Base-by-base conservation (phyloP, 345 rosid species). In the Salix brachista region DNA sequence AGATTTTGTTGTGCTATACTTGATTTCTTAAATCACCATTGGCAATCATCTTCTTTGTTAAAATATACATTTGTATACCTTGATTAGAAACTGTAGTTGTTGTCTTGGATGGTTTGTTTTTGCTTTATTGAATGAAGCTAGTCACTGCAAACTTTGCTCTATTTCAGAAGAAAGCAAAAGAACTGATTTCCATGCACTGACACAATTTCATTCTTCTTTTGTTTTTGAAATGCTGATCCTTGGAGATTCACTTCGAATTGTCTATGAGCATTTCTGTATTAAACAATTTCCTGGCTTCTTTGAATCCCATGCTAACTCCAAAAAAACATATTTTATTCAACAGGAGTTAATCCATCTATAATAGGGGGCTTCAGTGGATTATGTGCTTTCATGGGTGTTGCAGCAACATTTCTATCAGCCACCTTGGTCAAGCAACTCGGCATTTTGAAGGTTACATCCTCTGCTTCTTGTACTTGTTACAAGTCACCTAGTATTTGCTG, bases 351-450 rank as follows among this genome's bases (percentile, higher is more conserved):
- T 83, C 97, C 98, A 46, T 95, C 97, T 60, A 77, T 95, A 70
- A 87, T 95, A 65, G 99, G 97, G 11, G 96, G 96, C 9, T 95
- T 95, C 75, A 93, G 91, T 81, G 99, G 99, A 71, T 85, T 93
- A 69, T 95, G 99, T 56, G 94, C 99, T 67, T 80, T 86, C 73
- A 95, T 95, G 99, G 99, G 97, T 13, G 94, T 95, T 6, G 92
- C 88, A 0, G 99, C 99, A n/a, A 93, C 99, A 5, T 95, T 95
- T 75, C 81, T 91, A 58, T 89, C 99, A 75, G 91, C 98, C 73
- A 84, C 83, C 81, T 81, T 95, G 73, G 94, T 95, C 81, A 89
- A 66, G 83, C 86, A 69, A 64, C 81, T 95, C 23, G 98, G 98
- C 82, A 89, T 95, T 79, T 80, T 90, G 69, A 87, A 87, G 96